Conservation (phyloP, 148 eudicot genomes). For the Rhododendron molle region DNA sequence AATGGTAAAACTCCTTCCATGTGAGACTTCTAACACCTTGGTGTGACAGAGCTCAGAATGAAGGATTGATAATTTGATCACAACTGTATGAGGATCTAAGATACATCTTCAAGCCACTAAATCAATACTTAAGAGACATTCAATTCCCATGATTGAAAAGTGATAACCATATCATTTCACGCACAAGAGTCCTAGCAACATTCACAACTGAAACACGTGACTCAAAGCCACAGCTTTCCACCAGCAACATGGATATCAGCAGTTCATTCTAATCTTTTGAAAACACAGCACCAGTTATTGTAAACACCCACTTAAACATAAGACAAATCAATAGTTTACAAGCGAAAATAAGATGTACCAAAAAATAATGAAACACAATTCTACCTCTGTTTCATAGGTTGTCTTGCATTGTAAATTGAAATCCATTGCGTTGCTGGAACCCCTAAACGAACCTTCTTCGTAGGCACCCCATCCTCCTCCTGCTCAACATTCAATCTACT, state of each 20-base stretch:
- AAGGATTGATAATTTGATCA: neutral
- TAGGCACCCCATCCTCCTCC: conserved; percentile 69
- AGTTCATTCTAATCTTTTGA: neutral
- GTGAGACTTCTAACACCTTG: neutral
- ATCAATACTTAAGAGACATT: neutral
- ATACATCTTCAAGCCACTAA: neutral
- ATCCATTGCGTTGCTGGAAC: conserved; percentile 89
- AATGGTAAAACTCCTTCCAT: neutral
- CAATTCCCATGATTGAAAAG: neutral
- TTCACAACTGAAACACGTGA: neutral
- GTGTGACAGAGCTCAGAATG: neutral
- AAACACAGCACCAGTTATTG: neutral
- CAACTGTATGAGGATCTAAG: neutral
- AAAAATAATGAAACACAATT: neutral
- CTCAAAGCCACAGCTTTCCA: neutral
- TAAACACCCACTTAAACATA: neutral
- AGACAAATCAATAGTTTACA: neutral
- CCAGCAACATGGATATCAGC: neutral
- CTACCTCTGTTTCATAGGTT: conserved; percentile 91
- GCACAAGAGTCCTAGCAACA: neutral
- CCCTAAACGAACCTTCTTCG: conserved; percentile 77
- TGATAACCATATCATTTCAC: neutral
- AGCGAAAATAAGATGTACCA: neutral
- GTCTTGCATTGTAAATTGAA: conserved; percentile 76
- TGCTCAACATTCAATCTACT: conserved; percentile 60